Percentiles rank a stretch among this genome's conserved stretches.
Conservation (phyloP, 257 asterid species). For the Solanum sejunctum region DNA sequence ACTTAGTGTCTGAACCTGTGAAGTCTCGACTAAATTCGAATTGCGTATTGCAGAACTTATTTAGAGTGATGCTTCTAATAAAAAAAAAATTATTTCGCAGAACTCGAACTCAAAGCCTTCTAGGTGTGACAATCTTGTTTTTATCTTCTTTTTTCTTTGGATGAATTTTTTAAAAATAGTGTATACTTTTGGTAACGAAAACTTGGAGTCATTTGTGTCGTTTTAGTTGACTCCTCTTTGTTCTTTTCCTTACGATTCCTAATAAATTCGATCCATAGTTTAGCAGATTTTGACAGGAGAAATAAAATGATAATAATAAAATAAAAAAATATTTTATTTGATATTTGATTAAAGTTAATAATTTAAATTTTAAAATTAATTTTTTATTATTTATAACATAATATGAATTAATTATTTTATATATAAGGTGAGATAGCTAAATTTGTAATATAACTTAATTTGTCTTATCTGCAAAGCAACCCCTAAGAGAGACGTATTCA, state of each 20-base stretch:
- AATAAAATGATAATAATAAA: background rate
- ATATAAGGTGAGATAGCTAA: background rate
- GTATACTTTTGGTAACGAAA: background rate
- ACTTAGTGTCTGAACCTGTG: rapidly evolving
- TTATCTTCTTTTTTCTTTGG: background rate
- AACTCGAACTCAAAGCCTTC: no score
- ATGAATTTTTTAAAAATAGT: no score
- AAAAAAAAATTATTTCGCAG: no score
- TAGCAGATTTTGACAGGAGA: background rate
- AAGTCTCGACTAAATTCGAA: no score
- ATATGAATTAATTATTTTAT: background rate
- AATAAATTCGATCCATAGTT: background rate
- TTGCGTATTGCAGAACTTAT: rapidly evolving
- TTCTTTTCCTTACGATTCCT: background rate
- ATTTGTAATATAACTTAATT: background rate
- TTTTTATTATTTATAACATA: background rate
- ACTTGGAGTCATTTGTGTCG: background rate
- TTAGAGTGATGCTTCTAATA: no score
- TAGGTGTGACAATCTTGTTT: background rate
- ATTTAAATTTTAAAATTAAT: background rate
- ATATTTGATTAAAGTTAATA: background rate
- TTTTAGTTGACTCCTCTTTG: background rate
- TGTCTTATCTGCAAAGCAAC: background rate
- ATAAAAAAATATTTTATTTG: background rate
- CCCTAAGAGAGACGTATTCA: background rate